Percentiles rank a stretch among this genome's conserved stretches.
Evolutionary conservation across 176 grass and related monocot genomes (phyloP).

Genomic region (Eleusine indica): DNA sequence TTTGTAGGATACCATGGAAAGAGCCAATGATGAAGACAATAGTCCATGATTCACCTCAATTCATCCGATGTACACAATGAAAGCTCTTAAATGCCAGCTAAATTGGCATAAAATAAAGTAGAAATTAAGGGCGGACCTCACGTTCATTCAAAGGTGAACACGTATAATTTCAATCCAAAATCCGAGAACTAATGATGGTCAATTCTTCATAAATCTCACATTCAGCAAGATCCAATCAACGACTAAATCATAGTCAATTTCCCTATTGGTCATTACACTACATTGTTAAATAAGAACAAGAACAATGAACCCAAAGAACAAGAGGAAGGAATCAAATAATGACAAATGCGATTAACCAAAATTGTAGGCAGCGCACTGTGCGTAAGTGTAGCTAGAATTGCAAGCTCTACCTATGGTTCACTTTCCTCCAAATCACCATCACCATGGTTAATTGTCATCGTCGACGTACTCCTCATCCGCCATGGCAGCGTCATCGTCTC

Average conservation of each 20-base stretch:
- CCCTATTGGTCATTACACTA: slow-evolving; percentile 11
- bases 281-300: slow-evolving; percentile 19
- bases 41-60: not conserved
- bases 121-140: not conserved
- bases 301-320: slow-evolving; percentile 4
- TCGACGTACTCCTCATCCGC: slow-evolving; percentile 9
- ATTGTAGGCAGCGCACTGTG: not conserved
- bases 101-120: slow-evolving; percentile 29
- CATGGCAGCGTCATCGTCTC: not conserved
- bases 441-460: not conserved
- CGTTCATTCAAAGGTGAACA: not conserved
- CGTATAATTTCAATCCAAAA: not conserved
- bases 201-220: slow-evolving; percentile 1
- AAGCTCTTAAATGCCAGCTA: not conserved
- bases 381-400: slow-evolving; percentile 6
- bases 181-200: not conserved
- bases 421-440: slow-evolving; percentile 19
- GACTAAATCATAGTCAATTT: slow-evolving; percentile 2
- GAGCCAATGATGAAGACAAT: not conserved
- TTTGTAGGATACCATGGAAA: not conserved
- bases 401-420: slow-evolving; percentile 29
- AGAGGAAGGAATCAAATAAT: slow-evolving; percentile 23
- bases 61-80: slow-evolving; percentile 2
- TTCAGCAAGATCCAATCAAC: not conserved
- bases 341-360: slow-evolving; percentile 3